These are phyloP conservation scores for Vigna nakashimae DNA, from an alignment of 306 rosid genomes.

Conservation along the genomic window DNA sequence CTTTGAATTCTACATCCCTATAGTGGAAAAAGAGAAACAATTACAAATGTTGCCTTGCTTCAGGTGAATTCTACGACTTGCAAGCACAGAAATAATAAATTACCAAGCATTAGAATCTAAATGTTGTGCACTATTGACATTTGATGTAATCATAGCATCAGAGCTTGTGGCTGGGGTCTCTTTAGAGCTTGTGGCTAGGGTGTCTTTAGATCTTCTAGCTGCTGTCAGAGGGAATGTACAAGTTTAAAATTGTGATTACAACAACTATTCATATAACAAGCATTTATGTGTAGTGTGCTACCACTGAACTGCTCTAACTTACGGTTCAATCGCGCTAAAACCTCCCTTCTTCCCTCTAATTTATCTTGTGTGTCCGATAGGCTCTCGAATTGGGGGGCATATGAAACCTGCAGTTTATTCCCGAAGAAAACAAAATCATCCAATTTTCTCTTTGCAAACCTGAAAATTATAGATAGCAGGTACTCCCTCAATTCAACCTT, in stretches of 20 bases:
- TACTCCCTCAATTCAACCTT: constrained; percentile 35
- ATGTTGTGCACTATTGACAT: constrained; percentile 31
- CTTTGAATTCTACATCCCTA: constrained; percentile 55
- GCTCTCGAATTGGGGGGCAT: constrained; percentile 88
- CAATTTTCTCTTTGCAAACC: constrained; percentile 91
- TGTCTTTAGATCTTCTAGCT: constrained; percentile 72
- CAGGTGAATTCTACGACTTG: not conserved
- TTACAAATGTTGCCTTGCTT: constrained; percentile 15
- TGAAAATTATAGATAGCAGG: constrained; percentile 38
- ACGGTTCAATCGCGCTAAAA: constrained; percentile 68
- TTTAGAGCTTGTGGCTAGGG: constrained; percentile 67
- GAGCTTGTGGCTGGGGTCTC: constrained; percentile 53
- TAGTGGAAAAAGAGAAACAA: constrained; percentile 20
- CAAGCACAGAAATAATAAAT: constrained; percentile 8
- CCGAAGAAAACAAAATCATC: constrained; percentile 86
- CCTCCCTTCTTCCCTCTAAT: constrained; percentile 83
- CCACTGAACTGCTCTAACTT: constrained; percentile 39
- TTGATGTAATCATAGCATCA: constrained; percentile 44
- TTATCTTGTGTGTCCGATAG: constrained; percentile 74
- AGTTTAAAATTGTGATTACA: constrained; percentile 19
- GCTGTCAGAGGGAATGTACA: constrained; percentile 39
- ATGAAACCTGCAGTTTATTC: constrained; percentile 70
- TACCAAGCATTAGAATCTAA: constrained; percentile 53
- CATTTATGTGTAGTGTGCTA: not conserved
- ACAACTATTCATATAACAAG: constrained; percentile 27